A percentile compares a stretch with the other conserved stretches of the same genome.
Evolutionary conservation across 208 protist species (phyloP).

Genomic region (Acanthamoeba lugdunensis): DNA sequence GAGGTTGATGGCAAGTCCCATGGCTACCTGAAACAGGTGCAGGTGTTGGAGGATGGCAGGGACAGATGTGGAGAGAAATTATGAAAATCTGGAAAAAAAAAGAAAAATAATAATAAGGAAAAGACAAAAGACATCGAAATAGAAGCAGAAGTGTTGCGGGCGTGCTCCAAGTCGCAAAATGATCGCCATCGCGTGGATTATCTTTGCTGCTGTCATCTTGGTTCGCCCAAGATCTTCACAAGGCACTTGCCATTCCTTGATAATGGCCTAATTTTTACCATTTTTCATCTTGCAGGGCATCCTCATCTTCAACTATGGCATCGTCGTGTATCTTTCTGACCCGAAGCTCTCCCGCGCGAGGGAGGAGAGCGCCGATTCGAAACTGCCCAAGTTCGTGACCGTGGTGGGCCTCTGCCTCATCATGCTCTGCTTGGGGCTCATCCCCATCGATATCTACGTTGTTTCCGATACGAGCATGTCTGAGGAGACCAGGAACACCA

Average conservation of each 20-base stretch:
- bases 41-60: too few relatives aligned
- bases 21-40: too few relatives aligned
- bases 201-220: constrained; percentile 57
- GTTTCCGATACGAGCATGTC: constrained; percentile 48
- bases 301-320: constrained; percentile 48
- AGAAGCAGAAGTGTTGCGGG: too few relatives aligned
- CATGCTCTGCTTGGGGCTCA: constrained; percentile 46
- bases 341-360: background rate
- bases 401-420: constrained; percentile 20
- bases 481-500: background rate
- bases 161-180: background rate
- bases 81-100: too few relatives aligned
- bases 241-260: too few relatives aligned
- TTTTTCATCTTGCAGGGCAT: constrained; percentile 12
- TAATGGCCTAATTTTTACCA: background rate
- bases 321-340: constrained; percentile 43
- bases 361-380: constrained; percentile 27
- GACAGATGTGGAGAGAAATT: too few relatives aligned
- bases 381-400: constrained; percentile 53
- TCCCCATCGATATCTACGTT: constrained; percentile 64
- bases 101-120: too few relatives aligned
- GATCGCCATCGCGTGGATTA: constrained; percentile 68
- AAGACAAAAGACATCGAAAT: too few relatives aligned
- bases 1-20: too few relatives aligned
- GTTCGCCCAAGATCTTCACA: background rate